These are phyloP conservation scores for Castanea mollissima DNA, from an alignment of 306 rosid genomes.

Conservation along the genomic window DNA sequence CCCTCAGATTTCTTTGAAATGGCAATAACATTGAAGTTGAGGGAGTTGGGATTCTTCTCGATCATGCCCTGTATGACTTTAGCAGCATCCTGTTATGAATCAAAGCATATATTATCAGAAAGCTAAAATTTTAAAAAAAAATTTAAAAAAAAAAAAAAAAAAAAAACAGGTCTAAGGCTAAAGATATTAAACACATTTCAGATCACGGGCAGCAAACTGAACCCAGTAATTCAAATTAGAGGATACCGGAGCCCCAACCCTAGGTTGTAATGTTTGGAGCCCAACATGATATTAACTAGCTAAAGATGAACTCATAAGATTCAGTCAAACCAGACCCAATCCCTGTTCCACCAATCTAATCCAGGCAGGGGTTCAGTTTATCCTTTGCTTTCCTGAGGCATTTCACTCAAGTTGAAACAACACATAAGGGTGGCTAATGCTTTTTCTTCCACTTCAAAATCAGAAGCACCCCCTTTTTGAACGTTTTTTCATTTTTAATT, in stretches of 20 bases:
- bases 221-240: not conserved
- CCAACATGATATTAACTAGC: not conserved
- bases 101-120: not conserved
- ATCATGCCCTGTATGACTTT: slow-evolving; percentile 61
- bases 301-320: not conserved
- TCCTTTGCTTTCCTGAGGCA: not conserved
- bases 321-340: not conserved
- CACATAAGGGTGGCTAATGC: not conserved
- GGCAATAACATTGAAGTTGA: slow-evolving; percentile 74
- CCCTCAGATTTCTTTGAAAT: slow-evolving; percentile 51
- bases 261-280: not conserved
- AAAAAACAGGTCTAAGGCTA: too few relatives aligned
- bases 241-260: not conserved
- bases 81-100: slow-evolving; percentile 69
- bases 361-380: not conserved
- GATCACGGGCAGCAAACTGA: not conserved
- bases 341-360: not conserved
- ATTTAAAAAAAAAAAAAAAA: too few relatives aligned
- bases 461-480: not conserved
- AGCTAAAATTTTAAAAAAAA: too few relatives aligned
- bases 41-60: slow-evolving; percentile 68
- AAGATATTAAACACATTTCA: not conserved
- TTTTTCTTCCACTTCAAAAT: not conserved
- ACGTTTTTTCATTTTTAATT: not conserved
- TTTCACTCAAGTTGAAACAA: not conserved